Percentiles rank a stretch among this genome's conserved stretches.
Evolutionary conservation across 116 monocot species (phyloP).

Genomic region (Papilionanthe hybrid): DNA sequence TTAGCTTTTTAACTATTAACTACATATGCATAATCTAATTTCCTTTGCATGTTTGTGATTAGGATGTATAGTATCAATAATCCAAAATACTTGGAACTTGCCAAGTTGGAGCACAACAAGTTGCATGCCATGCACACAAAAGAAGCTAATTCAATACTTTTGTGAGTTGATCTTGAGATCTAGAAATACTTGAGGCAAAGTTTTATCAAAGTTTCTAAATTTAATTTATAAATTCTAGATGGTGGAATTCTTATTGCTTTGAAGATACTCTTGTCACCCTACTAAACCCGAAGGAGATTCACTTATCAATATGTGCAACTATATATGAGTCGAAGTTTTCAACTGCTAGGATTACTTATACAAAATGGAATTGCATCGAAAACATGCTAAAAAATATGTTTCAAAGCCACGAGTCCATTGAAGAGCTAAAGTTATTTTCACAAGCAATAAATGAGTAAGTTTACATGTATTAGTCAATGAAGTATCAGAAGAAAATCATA

Average conservation of each 20-base stretch:
- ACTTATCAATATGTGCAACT: too few relatives aligned
- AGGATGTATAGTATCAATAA: conserved; percentile 33
- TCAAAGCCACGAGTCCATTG: conserved; percentile 9
- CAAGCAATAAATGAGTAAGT: conserved; percentile 21
- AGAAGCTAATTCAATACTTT: conserved; percentile 22
- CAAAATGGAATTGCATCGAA: too few relatives aligned
- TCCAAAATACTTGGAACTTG: conserved; percentile 28
- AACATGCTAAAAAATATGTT: too few relatives aligned
- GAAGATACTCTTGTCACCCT: conserved; percentile 8
- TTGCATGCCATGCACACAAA: too few relatives aligned
- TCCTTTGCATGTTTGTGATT: neutral
- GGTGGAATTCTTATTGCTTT: conserved; percentile 28
- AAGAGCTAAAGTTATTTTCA: conserved; percentile 26
- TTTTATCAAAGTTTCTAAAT: too few relatives aligned
- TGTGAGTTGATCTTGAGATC: conserved; percentile 15
- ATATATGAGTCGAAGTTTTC: too few relatives aligned
- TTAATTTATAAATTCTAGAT: neutral
- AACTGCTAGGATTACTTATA: too few relatives aligned
- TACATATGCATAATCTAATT: neutral
- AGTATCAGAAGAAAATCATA: too few relatives aligned
- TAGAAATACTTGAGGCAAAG: too few relatives aligned
- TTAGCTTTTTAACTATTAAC: neutral
- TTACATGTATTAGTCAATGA: too few relatives aligned
- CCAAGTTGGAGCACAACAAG: conserved; percentile 6
- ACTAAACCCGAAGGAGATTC: too few relatives aligned